Evolutionary conservation across 352 stramenopile species (phyloP).

Genomic region (Phytophthora ohioensis): DNA sequence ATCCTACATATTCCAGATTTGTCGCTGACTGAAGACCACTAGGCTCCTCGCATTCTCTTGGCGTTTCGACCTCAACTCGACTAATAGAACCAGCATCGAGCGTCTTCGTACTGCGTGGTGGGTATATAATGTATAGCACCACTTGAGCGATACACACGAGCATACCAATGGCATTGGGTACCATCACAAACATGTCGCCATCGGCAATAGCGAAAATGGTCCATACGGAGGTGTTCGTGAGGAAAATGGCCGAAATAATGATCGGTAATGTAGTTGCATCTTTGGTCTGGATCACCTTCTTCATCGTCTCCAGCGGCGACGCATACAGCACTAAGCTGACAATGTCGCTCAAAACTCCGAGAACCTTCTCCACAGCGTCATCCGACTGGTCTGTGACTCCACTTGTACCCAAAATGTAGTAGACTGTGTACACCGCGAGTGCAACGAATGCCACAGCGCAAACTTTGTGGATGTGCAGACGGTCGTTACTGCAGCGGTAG

Average conservation of each 20-base stretch:
- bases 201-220: constrained; percentile 42
- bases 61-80: too few relatives aligned
- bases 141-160: constrained; percentile 35
- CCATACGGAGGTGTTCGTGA: constrained; percentile 44
- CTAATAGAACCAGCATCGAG: too few relatives aligned
- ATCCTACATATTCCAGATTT: not conserved
- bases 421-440: constrained; percentile 20
- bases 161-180: constrained; percentile 40
- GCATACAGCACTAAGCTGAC: constrained; percentile 25
- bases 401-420: constrained; percentile 32
- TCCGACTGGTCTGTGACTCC: constrained; percentile 38
- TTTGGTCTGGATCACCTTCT: constrained; percentile 34
- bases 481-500: constrained; percentile 46
- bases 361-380: constrained; percentile 24
- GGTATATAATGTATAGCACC: constrained; percentile 40
- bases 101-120: constrained; percentile 10
- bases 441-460: constrained; percentile 90
- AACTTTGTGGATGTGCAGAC: constrained; percentile 37
- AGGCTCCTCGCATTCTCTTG: too few relatives aligned
- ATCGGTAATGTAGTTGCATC: constrained; percentile 50
- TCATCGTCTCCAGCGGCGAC: constrained; percentile 34
- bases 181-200: constrained; percentile 47
- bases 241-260: constrained; percentile 37
- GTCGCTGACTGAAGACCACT: too few relatives aligned
- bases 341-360: constrained; percentile 33